Evolutionary conservation across 805 yeast species (phyloP).

Genomic region (Candida boidinii): DNA sequence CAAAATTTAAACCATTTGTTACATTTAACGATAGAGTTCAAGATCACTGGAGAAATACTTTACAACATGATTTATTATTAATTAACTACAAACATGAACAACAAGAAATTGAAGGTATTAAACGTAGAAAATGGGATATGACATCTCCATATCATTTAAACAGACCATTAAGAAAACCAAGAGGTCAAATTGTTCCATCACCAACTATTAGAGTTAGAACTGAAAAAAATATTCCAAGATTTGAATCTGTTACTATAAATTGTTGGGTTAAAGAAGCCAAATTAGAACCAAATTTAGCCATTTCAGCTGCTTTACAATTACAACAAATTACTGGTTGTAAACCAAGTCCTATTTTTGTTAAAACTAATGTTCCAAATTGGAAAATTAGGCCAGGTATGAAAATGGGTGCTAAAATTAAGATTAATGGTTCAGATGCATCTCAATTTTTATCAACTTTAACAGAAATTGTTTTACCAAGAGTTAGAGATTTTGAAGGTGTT

Average conservation of each 20-base stretch:
- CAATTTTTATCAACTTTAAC: slow-evolving; percentile 83
- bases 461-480: slow-evolving; percentile 88
- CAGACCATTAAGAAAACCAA: slow-evolving; percentile 70
- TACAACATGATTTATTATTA: slow-evolving; percentile 70
- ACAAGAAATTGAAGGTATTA: slow-evolving; percentile 47
- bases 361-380: slow-evolving; percentile 79
- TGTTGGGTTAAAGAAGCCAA: slow-evolving; percentile 70
- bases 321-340: slow-evolving; percentile 93
- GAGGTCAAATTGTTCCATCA: slow-evolving; percentile 65
- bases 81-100: slow-evolving; percentile 68
- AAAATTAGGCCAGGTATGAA: slow-evolving; percentile 78
- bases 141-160: slow-evolving; percentile 82
- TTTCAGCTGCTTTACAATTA: slow-evolving; percentile 68
- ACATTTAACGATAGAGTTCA: slow-evolving; percentile 73
- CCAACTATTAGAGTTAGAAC: slow-evolving; percentile 64
- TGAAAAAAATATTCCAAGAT: slow-evolving; percentile 62
- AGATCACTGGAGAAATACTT: slow-evolving; percentile 67
- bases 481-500: slow-evolving; percentile 80
- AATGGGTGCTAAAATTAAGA: slow-evolving; percentile 80
- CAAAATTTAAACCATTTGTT: slow-evolving; percentile 65
- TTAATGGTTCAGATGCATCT: slow-evolving; percentile 73
- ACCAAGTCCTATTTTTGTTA: slow-evolving; percentile 65
- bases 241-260: slow-evolving; percentile 62
- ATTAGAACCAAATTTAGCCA: slow-evolving; percentile 61
- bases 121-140: slow-evolving; percentile 79